phyloP scores from a whole-genome alignment of 371 early-diverging fungal genomes.

The Apophysomyces elegans region DNA sequence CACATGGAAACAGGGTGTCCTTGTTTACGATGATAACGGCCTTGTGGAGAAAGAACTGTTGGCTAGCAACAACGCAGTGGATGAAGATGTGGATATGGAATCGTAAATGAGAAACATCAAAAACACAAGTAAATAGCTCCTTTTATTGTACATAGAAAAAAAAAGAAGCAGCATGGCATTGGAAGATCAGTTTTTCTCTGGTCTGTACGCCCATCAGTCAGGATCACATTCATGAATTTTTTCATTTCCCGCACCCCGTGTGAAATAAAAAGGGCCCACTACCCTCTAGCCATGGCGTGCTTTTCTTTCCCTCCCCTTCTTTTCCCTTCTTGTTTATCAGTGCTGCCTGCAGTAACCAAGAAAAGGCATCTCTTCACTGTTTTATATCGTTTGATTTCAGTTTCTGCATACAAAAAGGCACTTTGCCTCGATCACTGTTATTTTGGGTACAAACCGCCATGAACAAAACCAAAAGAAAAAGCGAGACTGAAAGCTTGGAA shows the following conservation, averaged over 20 bases:
- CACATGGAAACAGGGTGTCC: slow-evolving; percentile 81
- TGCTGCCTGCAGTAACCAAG: neutral
- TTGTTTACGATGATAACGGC: slow-evolving; percentile 89
- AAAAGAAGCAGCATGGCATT: no score
- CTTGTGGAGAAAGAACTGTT: slow-evolving; percentile 57
- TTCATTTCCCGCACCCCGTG: neutral
- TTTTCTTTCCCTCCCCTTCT: neutral
- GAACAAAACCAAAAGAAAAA: slow-evolving; percentile 7
- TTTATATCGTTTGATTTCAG: slow-evolving; percentile 10
- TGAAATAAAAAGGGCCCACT: neutral
- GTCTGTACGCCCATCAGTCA: no score
- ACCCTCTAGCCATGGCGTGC: neutral
- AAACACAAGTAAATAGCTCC: no score
- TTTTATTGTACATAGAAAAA: no score
- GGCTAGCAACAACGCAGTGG: slow-evolving; percentile 14
- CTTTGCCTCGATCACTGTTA: slow-evolving; percentile 3
- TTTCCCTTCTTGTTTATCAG: neutral
- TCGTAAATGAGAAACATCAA: neutral
- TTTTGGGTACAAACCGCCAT: slow-evolving; percentile 11
- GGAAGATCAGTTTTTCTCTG: no score
- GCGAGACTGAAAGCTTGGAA: neutral
- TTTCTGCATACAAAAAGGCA: neutral
- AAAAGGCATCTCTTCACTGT: neutral
- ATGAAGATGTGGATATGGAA: slow-evolving; percentile 33
- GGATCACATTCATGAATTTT: neutral